Base-by-base conservation (phyloP, 177 flowering plant genomes). In the Vitis hybrid region DNA sequence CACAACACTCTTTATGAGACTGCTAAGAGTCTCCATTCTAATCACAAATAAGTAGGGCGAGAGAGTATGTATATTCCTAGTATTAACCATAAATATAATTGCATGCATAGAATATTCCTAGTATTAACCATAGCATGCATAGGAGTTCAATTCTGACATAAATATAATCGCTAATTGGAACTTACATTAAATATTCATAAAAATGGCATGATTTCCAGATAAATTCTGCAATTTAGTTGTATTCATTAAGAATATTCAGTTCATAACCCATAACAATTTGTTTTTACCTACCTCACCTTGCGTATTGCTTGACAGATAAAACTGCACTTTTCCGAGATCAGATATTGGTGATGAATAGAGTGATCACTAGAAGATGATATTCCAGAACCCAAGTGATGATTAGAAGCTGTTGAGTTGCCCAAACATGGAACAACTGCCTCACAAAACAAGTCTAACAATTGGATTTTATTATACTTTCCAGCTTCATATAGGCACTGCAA, bases 401-500 rank as follows among this genome's bases (percentile, higher is more conserved):
- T 65, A 60, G 81, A 79, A 57, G 65, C 71, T 69, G 66, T 76
- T 56, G 72, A 68, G 34, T 69, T 77, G 72, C 26, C 72, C n/a
- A 71, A 15, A 56, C 78, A 79, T 70, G 92, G 92, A 84, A 91
- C 87, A 71, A 90, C 88, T 32, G 87, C 88, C 79, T 95, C 98
- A 82, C 92, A 90, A 30, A 84, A 77, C 57, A 91, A 70, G 72
- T 91, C 96, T 30, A 95, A 77, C 26, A 93, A 78, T 67, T 69
- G 85, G 62, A 89, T 72, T 56, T 84, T 82, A 30, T 71, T 75
- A 73, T 23, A 52, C 80, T 83, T 89, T 56, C 88, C 96, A 60
- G 82, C 91, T 86, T 91, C 97, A 86, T 84, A 74, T 15, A 93
- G 76, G 72, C 95, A 89, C 94, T 91, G 85, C 77, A 82, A 73